These are phyloP conservation scores for Purpureocillium takamizusanense DNA, from an alignment of 2,329 filamentous ascomycete species.

Conservation along the genomic window DNA sequence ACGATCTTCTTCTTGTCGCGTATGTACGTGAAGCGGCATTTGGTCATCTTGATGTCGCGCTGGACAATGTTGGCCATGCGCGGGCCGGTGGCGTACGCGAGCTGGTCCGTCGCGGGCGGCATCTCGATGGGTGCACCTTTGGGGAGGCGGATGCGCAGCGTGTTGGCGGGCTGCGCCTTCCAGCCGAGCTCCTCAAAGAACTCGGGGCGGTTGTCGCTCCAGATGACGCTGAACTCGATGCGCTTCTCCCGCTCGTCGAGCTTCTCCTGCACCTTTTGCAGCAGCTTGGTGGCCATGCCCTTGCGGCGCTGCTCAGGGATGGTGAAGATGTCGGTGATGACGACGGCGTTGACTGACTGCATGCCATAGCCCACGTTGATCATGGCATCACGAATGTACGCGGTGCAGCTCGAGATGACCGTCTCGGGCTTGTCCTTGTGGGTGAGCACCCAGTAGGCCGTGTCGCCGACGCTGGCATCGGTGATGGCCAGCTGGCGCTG, in stretches of 20 bases:
- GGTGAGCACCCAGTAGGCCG: slow-evolving; percentile 20
- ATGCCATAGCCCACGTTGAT: slow-evolving; percentile 10
- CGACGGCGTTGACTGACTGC: slow-evolving; percentile 16
- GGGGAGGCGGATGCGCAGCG: slow-evolving; percentile 22
- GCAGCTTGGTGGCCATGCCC: slow-evolving; percentile 25
- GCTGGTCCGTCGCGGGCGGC: slow-evolving; percentile 9
- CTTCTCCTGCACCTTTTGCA: slow-evolving; percentile 20
- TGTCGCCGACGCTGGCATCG: slow-evolving; percentile 1
- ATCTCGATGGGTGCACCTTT: slow-evolving; percentile 8
- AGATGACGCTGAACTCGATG: slow-evolving; percentile 24
- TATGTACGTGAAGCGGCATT: slow-evolving; percentile 12
- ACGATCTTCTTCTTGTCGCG: slow-evolving; percentile 18
- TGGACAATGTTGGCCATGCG: neutral
- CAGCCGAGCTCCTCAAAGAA: slow-evolving; percentile 26
- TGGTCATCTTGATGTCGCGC: slow-evolving; percentile 16
- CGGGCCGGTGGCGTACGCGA: neutral
- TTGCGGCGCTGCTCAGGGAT: slow-evolving; percentile 20
- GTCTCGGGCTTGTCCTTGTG: slow-evolving; percentile 15
- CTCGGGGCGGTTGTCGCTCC: slow-evolving; percentile 21
- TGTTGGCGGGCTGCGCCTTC: slow-evolving; percentile 19
- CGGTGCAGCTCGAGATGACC: slow-evolving; percentile 24
- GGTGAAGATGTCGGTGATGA: slow-evolving; percentile 26
- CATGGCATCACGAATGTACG: slow-evolving; percentile 14
- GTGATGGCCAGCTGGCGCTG: slow-evolving; percentile 7
- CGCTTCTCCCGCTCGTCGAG: slow-evolving; percentile 17